phyloP scores from a whole-genome alignment of 2,329 filamentous ascomycete genomes.

The Botryotinia convoluta region DNA sequence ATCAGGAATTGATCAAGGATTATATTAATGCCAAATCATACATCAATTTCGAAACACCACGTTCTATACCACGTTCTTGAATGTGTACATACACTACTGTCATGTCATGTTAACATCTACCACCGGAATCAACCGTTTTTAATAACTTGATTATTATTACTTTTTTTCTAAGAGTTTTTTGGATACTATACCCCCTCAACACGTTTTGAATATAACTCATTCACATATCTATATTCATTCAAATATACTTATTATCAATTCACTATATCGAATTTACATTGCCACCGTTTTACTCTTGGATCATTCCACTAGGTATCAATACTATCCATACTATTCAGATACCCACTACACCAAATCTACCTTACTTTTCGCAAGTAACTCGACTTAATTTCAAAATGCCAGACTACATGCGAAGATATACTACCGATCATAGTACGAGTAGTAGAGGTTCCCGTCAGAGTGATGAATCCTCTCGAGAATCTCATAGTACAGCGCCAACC shows the following conservation, averaged over 20 bases:
- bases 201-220: constrained; percentile 10
- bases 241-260: background rate
- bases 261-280: background rate
- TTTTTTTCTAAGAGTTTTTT: constrained; percentile 19
- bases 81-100: constrained; percentile 14
- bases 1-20: background rate
- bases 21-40: constrained; percentile 26
- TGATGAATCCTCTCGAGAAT: constrained; percentile 45
- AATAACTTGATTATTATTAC: constrained; percentile 19
- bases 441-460: constrained; percentile 45
- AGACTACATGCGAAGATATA: constrained; percentile 31
- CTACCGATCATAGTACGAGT: constrained; percentile 37
- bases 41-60: constrained; percentile 23
- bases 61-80: constrained; percentile 21
- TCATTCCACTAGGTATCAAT: background rate
- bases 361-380: constrained; percentile 4
- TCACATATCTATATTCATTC: background rate
- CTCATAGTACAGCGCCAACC: constrained; percentile 49
- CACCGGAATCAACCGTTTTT: constrained; percentile 20
- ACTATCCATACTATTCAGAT: background rate
- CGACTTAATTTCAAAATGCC: constrained; percentile 28
- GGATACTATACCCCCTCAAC: constrained; percentile 4
- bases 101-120: constrained; percentile 27
- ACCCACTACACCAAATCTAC: background rate
- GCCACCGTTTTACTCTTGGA: background rate